phyloP scores from a whole-genome alignment of 2,329 filamentous ascomycete genomes.

The Beauveria asiatica region DNA sequence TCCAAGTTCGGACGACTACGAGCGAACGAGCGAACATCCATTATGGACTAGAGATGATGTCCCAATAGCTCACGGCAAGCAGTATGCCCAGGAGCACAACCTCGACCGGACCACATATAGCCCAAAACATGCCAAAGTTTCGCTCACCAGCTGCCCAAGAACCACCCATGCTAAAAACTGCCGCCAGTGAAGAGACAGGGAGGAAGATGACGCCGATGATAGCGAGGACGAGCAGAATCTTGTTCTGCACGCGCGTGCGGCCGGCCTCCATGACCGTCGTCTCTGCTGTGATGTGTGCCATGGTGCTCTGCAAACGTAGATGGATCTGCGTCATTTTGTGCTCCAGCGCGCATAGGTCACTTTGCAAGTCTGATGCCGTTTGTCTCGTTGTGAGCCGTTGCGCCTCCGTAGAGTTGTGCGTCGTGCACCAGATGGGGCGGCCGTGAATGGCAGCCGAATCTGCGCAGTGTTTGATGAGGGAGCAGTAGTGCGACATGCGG shows the following conservation, averaged over 20 bases:
- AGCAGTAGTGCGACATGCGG: slow-evolving; percentile 8
- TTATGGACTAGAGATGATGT: neutral
- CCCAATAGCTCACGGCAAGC: slow-evolving; percentile 7
- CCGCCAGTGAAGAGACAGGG: slow-evolving; percentile 9
- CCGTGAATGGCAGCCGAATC: neutral
- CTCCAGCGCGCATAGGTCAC: slow-evolving; percentile 5
- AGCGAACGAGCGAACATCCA: neutral
- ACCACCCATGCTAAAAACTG: slow-evolving; percentile 13
- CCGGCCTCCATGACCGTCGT: slow-evolving; percentile 12
- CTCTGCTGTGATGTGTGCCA: slow-evolving; percentile 12
- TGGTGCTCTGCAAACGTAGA: slow-evolving; percentile 10
- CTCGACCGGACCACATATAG: slow-evolving; percentile 9
- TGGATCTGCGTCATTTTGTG: slow-evolving; percentile 8
- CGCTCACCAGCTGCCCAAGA: slow-evolving; percentile 10
- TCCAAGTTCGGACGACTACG: neutral
- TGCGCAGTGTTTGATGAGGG: slow-evolving; percentile 1
- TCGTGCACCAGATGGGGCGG: slow-evolving; percentile 7
- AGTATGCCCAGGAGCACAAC: slow-evolving; percentile 6
- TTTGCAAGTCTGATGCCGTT: neutral
- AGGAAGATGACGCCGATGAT: slow-evolving; percentile 12
- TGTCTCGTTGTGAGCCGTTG: neutral
- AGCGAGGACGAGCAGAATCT: slow-evolving; percentile 10
- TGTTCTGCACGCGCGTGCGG: slow-evolving; percentile 11
- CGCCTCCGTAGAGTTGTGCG: neutral
- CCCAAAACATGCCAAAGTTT: slow-evolving; percentile 10